phyloP scores from a whole-genome alignment of 345 rosid genomes.

The thale cress (Arabidopsis thaliana) region TAIR10.1 NC_003074.8:16667001-16667500 shows the following conservation, averaged over 20 bases:
- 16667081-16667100: neutral
- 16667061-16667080: neutral
- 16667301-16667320: neutral
- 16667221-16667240: neutral
- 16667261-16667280: conserved; percentile 17
- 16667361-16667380: neutral
- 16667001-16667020: conserved; percentile 19
- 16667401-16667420: conserved; percentile 1
- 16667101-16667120: conserved; percentile 31
- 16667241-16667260: conserved; percentile 13
- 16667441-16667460: too few relatives aligned
- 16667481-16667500: too few relatives aligned
- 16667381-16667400: neutral
- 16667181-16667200: neutral
- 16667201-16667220: neutral
- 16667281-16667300: conserved; percentile 2
- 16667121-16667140: conserved; percentile 4
- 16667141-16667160: neutral
- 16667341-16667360: neutral
- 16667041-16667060: conserved; percentile 4
- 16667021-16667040: conserved; percentile 12
- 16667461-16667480: neutral
- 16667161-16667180: conserved; percentile 4
- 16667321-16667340: neutral
- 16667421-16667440: neutral